These are phyloP conservation scores for Trichoderma sp. DNA, from an alignment of 2,329 filamentous ascomycete species.

Conservation along the genomic window DNA sequence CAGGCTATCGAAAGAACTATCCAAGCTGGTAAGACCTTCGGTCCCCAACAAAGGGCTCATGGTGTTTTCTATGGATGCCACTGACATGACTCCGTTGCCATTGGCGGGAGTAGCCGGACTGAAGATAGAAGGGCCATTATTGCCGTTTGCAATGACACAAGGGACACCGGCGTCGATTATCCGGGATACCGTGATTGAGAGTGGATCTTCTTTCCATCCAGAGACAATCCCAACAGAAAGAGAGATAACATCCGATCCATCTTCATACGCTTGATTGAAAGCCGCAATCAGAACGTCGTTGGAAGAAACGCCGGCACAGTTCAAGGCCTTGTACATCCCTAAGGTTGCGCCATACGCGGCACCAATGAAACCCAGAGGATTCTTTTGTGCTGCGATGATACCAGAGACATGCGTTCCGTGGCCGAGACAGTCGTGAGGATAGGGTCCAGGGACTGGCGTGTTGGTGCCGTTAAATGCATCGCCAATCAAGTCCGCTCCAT, in stretches of 20 bases:
- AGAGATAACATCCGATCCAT: constrained; percentile 38
- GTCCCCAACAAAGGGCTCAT: constrained; percentile 30
- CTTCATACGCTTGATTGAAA: constrained; percentile 40
- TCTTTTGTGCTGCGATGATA: constrained; percentile 41
- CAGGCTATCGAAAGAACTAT: neutral
- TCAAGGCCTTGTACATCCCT: constrained; percentile 38
- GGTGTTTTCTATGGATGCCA: constrained; percentile 43
- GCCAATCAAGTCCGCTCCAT: constrained; percentile 43
- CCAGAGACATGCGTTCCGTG: constrained; percentile 46
- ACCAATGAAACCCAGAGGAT: constrained; percentile 37
- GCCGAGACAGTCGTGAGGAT: constrained; percentile 38
- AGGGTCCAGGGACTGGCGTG: constrained; percentile 34
- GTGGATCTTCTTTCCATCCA: constrained; percentile 31
- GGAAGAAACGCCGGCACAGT: constrained; percentile 30
- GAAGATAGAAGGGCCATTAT: constrained; percentile 40
- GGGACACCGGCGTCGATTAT: constrained; percentile 42
- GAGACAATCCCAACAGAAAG: constrained; percentile 32
- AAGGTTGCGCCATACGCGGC: constrained; percentile 39
- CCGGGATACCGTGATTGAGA: constrained; percentile 37
- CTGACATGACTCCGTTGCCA: constrained; percentile 41
- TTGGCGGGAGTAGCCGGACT: constrained; percentile 38
- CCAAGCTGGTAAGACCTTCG: neutral
- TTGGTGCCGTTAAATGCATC: constrained; percentile 32
- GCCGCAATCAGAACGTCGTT: constrained; percentile 40
- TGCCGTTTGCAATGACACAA: constrained; percentile 42